Conservation (phyloP, 202 grass and related monocot genomes). For the Panicum hallii region DNA sequence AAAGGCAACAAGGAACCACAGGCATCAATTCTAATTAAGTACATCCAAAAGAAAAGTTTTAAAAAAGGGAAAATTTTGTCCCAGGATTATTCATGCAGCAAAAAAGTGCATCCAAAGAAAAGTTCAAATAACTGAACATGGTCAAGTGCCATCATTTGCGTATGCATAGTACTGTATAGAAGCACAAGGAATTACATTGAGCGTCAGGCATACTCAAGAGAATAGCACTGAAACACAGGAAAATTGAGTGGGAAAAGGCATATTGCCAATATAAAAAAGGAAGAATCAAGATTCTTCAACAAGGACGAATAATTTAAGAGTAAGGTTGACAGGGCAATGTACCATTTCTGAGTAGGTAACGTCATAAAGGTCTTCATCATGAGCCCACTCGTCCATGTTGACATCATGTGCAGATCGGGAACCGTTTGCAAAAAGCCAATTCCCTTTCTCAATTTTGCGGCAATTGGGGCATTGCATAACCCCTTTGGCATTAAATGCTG, state of each 20-base stretch:
- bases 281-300: conserved; percentile 26
- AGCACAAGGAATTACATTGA: conserved; percentile 15
- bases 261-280: conserved; percentile 1
- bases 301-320: conserved; percentile 18
- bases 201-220: not conserved
- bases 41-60: not conserved
- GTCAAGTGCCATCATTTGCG: conserved; percentile 27
- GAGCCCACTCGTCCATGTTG: conserved; percentile 79
- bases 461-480: conserved; percentile 99
- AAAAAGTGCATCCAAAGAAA: conserved; percentile 24
- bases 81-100: conserved; percentile 25
- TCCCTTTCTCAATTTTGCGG: conserved; percentile 97
- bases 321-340: conserved; percentile 8
- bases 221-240: conserved; percentile 22
- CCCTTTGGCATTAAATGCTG: conserved; percentile 99
- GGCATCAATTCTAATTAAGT: not conserved
- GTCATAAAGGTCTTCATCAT: conserved; percentile 95
- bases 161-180: conserved; percentile 5
- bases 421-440: conserved; percentile 91
- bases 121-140: conserved; percentile 31
- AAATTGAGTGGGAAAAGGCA: conserved; percentile 29
- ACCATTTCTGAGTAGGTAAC: conserved; percentile 84
- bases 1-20: conserved; percentile 28
- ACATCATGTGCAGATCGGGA: conserved; percentile 60
- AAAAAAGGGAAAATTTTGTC: not conserved